Percentiles rank a stretch among this genome's conserved stretches.
These are phyloP conservation scores for Hypoxylon crocopeplum DNA, from an alignment of 495 filamentous ascomycete genomes.

Conservation along the genomic window DNA sequence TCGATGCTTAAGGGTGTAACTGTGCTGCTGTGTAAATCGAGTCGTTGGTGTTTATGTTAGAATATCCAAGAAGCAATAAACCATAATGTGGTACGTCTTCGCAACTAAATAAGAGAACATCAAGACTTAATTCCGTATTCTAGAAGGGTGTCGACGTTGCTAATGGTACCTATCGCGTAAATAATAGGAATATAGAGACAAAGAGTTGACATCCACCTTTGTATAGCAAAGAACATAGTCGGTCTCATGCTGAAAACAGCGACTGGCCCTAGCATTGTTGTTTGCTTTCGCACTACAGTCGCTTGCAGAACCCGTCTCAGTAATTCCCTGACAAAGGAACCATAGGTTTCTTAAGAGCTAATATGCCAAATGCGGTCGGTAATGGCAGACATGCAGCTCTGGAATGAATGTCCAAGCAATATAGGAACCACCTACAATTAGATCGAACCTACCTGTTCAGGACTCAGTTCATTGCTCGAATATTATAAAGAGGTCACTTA, in stretches of 20 bases:
- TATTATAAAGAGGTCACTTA: constrained; percentile 12
- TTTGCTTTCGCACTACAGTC: constrained; percentile 21
- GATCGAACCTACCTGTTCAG: background rate
- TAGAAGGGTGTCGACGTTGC: background rate
- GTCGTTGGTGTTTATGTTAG: background rate
- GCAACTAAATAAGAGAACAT: constrained; percentile 4
- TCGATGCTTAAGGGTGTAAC: background rate
- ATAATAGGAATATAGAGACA: constrained; percentile 36
- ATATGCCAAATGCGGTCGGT: constrained; percentile 25
- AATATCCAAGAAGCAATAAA: background rate
- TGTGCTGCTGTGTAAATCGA: background rate
- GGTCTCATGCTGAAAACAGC: constrained; percentile 28
- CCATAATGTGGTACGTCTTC: background rate
- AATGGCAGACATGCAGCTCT: constrained; percentile 3
- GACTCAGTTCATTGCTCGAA: background rate
- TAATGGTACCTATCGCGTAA: constrained; percentile 20
- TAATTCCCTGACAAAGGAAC: constrained; percentile 23
- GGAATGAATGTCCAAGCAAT: constrained; percentile 14
- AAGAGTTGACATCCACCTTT: constrained; percentile 27
- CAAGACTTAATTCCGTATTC: background rate
- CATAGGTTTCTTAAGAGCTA: background rate
- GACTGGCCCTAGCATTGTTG: background rate
- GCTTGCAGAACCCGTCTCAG: constrained; percentile 20
- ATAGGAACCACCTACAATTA: constrained; percentile 4
- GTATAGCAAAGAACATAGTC: background rate